A percentile compares a stretch with the other conserved stretches of the same genome.
Evolutionary conservation across 352 stramenopile species (phyloP).

Genomic region (Thraustotheca clavata): DNA sequence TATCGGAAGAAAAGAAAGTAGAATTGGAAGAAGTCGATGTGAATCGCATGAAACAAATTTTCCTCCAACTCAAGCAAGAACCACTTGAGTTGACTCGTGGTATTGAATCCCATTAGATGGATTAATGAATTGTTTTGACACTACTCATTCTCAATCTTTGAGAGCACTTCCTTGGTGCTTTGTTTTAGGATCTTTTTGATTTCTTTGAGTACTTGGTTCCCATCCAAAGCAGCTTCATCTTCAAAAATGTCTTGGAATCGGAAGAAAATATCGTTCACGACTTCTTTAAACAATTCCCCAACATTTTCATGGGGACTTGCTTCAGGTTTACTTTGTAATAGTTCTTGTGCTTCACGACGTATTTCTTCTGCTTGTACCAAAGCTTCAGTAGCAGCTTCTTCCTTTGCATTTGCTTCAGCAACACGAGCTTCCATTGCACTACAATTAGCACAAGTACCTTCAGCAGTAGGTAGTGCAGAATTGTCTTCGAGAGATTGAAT

Average conservation of each 20-base stretch:
- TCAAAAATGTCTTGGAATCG: slow-evolving; percentile 76
- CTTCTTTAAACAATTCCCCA: slow-evolving; percentile 57
- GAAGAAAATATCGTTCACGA: slow-evolving; percentile 76
- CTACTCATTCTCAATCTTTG: slow-evolving; percentile 18
- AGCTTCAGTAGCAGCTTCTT: slow-evolving; percentile 35
- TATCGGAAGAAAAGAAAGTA: slow-evolving; percentile 32
- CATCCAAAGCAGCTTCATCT: slow-evolving; percentile 38
- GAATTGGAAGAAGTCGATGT: slow-evolving; percentile 76
- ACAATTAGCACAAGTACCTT: slow-evolving; percentile 22
- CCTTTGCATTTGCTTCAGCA: slow-evolving; percentile 27
- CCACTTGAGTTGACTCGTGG: slow-evolving; percentile 69
- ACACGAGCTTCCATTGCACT: background rate
- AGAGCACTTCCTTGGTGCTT: slow-evolving; percentile 53
- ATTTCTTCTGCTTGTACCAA: slow-evolving; percentile 29
- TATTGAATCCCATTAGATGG: slow-evolving; percentile 13
- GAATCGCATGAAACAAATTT: slow-evolving; percentile 89
- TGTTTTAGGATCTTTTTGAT: slow-evolving; percentile 76
- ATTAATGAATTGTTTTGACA: no score
- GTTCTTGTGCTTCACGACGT: slow-evolving; percentile 47
- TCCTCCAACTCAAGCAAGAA: slow-evolving; percentile 92
- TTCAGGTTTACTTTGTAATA: slow-evolving; percentile 24
- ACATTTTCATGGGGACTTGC: slow-evolving; percentile 11
- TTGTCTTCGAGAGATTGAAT: background rate
- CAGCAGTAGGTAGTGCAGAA: background rate
- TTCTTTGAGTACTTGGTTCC: slow-evolving; percentile 56